These are phyloP conservation scores for Apiospora pterosperma DNA, from an alignment of 2,329 filamentous ascomycete species.

Conservation along the genomic window DNA sequence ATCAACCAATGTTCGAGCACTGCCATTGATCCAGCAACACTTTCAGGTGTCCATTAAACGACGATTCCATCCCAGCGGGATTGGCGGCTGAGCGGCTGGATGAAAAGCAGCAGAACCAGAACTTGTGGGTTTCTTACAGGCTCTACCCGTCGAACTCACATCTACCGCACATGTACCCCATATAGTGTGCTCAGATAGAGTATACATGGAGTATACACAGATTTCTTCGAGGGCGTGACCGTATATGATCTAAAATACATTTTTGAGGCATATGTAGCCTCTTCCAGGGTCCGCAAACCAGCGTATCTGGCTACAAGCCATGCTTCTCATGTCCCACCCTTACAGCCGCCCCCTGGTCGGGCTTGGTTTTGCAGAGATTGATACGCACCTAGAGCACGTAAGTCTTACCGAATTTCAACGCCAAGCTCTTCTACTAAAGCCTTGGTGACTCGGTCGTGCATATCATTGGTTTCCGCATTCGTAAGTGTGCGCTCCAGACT, in stretches of 20 bases:
- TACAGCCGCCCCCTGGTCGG: not conserved
- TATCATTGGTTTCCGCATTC: constrained; percentile 71
- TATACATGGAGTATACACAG: not conserved
- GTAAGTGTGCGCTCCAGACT: constrained; percentile 89
- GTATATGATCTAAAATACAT: not conserved
- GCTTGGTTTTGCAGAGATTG: not conserved
- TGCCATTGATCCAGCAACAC: not conserved
- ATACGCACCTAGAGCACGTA: not conserved
- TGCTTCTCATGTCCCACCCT: not conserved
- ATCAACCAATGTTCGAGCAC: not conserved
- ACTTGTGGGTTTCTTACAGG: too few species aligned
- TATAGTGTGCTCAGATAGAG: too few species aligned
- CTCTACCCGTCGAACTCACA: too few species aligned
- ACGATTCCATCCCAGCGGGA: not conserved
- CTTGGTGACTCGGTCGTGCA: constrained; percentile 67
- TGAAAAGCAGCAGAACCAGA: too few species aligned
- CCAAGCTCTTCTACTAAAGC: constrained; percentile 68
- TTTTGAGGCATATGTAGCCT: not conserved
- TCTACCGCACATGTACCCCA: too few species aligned
- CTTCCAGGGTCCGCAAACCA: not conserved
- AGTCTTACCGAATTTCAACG: constrained; percentile 67
- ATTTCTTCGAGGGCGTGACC: not conserved
- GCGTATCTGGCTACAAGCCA: not conserved
- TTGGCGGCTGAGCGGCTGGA: too few species aligned
- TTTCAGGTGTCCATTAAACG: not conserved